Conservation (phyloP, 768 basidiomycete species). For the Melanogaster broomeanus region DNA sequence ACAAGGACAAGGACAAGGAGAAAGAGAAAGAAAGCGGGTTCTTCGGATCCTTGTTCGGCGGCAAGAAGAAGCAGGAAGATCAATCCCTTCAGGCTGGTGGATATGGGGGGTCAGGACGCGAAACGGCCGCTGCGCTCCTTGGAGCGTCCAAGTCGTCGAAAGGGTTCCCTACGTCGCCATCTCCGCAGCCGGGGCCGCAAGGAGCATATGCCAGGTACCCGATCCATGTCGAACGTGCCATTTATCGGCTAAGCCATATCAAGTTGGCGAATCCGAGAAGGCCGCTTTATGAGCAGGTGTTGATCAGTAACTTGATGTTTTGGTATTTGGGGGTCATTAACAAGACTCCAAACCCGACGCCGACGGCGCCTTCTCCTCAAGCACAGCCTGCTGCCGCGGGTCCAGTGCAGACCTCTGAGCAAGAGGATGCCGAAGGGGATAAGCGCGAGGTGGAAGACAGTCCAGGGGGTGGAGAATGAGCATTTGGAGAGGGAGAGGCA, state of each 20-base stretch:
- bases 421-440: slow-evolving; percentile 34
- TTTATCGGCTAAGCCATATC: slow-evolving; percentile 97
- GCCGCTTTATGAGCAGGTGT: slow-evolving; percentile 94
- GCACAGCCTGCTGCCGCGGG: slow-evolving; percentile 15
- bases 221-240: slow-evolving; percentile 97
- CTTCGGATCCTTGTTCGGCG: slow-evolving; percentile 89
- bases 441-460: slow-evolving; percentile 43
- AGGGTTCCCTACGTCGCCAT: slow-evolving; percentile 57
- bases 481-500: slow-evolving; percentile 55
- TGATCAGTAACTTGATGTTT: slow-evolving; percentile 95
- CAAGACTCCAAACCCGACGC: slow-evolving; percentile 65
- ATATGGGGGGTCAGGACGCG: slow-evolving; percentile 62
- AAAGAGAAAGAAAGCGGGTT: slow-evolving; percentile 74
- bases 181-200: slow-evolving; percentile 45
- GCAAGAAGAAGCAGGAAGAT: slow-evolving; percentile 87
- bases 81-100: slow-evolving; percentile 37
- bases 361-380: slow-evolving; percentile 38
- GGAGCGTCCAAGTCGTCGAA: slow-evolving; percentile 84
- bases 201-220: slow-evolving; percentile 80
- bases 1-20: slow-evolving; percentile 43
- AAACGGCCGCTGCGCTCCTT: slow-evolving; percentile 84
- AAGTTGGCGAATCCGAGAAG: slow-evolving; percentile 97
- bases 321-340: slow-evolving; percentile 99
- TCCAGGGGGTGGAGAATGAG: slow-evolving; percentile 43
- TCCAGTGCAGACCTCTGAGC: slow-evolving; percentile 32